phyloP scores from a whole-genome alignment of 495 filamentous ascomycete genomes.

The Penicillium flavigenum region DNA sequence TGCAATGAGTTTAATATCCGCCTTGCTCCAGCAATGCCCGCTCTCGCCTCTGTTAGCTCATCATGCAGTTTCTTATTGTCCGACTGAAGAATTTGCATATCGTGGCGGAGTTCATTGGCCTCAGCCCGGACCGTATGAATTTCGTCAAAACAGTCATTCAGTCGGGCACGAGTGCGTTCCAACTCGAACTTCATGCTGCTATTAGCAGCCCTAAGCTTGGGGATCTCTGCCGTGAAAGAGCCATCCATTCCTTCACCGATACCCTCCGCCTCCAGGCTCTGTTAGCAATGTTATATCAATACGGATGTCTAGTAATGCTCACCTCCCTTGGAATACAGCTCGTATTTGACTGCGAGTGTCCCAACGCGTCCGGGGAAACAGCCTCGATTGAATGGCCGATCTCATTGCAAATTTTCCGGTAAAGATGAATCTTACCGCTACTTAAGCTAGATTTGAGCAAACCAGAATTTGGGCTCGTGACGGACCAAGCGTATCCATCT shows the following conservation, averaged over 20 bases:
- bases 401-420: no score
- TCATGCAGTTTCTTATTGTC: not conserved
- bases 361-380: no score
- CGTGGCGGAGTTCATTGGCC: not conserved
- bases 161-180: not conserved
- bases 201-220: not conserved
- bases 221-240: not conserved
- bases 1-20: not conserved
- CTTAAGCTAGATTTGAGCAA: no score
- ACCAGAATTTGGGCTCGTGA: no score
- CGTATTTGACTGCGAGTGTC: no score
- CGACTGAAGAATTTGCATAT: not conserved
- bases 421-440: no score
- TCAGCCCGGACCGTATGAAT: not conserved
- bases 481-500: no score
- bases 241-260: not conserved
- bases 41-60: not conserved
- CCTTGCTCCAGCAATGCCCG: not conserved
- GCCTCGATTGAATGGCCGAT: no score
- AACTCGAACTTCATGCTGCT: not conserved
- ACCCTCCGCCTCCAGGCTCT: not conserved
- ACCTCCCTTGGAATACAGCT: no score
- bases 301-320: no score
- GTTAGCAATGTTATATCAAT: no score
- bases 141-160: not conserved